Percentiles rank a stretch among this genome's conserved stretches.
These are phyloP conservation scores for Strobilomyces confusus DNA, from an alignment of 768 basidiomycete genomes.

Conservation along the genomic window DNA sequence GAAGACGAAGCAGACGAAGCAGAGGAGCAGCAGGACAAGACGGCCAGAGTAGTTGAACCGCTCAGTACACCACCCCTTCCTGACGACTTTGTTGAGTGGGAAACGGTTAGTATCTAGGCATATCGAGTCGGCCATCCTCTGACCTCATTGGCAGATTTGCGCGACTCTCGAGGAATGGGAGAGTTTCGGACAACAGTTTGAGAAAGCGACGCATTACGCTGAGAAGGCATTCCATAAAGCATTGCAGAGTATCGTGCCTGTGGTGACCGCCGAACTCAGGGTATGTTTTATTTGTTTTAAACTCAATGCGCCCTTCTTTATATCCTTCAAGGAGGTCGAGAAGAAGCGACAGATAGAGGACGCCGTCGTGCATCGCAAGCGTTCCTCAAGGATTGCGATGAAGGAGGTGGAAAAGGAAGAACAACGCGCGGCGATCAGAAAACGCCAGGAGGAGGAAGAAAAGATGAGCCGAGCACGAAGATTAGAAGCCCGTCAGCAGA, in stretches of 20 bases:
- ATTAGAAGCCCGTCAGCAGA: slow-evolving; percentile 51
- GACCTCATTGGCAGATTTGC: slow-evolving; percentile 57
- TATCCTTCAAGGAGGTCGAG: slow-evolving; percentile 51
- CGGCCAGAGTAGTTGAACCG: not conserved
- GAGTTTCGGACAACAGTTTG: slow-evolving; percentile 68
- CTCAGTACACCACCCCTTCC: slow-evolving; percentile 27
- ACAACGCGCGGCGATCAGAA: slow-evolving; percentile 54
- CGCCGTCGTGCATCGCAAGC: slow-evolving; percentile 79
- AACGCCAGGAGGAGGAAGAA: slow-evolving; percentile 63
- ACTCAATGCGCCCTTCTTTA: not conserved
- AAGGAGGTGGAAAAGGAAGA: slow-evolving; percentile 80
- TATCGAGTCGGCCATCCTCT: not conserved
- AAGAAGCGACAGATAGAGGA: slow-evolving; percentile 63
- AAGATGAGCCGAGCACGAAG: slow-evolving; percentile 61
- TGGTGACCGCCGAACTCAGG: slow-evolving; percentile 61
- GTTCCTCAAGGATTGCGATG: slow-evolving; percentile 82
- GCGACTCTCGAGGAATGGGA: slow-evolving; percentile 85
- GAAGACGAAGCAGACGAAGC: not conserved
- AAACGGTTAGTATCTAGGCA: slow-evolving; percentile 58
- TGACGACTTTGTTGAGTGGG: slow-evolving; percentile 80
- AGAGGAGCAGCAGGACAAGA: slow-evolving; percentile 3
- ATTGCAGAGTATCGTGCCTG: slow-evolving; percentile 66
- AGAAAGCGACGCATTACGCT: slow-evolving; percentile 68
- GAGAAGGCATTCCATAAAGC: slow-evolving; percentile 77
- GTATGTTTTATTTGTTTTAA: slow-evolving; percentile 34